phyloP scores from a whole-genome alignment of 176 grass and related monocot genomes.

The Aegilops bicornis region DNA sequence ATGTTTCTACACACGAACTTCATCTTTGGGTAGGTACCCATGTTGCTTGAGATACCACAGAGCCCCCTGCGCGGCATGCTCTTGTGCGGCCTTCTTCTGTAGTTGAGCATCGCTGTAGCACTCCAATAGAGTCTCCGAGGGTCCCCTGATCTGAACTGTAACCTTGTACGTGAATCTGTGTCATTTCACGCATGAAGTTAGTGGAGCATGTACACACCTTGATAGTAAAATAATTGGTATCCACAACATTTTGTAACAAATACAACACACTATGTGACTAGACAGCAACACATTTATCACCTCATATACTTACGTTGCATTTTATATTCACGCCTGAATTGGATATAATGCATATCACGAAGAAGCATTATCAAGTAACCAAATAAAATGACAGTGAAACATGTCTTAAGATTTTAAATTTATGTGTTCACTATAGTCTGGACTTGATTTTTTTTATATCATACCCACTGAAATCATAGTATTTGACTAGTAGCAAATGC shows the following conservation, averaged over 20 bases:
- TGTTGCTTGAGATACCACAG: conserved; percentile 70
- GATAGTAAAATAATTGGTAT: not conserved
- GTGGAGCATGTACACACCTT: not conserved
- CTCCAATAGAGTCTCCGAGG: conserved; percentile 44
- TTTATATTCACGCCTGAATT: not conserved
- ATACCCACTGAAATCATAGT: too few relatives aligned
- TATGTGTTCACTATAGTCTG: too few relatives aligned
- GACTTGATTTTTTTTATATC: too few relatives aligned
- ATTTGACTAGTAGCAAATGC: too few relatives aligned
- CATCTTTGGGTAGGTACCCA: conserved; percentile 42
- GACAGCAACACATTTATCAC: not conserved
- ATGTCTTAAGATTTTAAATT: too few relatives aligned
- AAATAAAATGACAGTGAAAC: not conserved
- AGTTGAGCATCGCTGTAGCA: conserved; percentile 60
- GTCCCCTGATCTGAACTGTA: conserved; percentile 45
- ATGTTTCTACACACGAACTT: conserved; percentile 9
- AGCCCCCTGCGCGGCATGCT: conserved; percentile 80
- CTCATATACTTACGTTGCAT: not conserved
- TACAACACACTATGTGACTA: not conserved
- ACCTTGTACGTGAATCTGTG: conserved; percentile 92
- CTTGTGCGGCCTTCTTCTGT: conserved; percentile 69
- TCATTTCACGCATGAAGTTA: conserved; percentile 25
- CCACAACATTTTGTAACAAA: not conserved
- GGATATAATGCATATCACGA: not conserved
- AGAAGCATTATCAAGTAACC: not conserved